phyloP scores from a whole-genome alignment of 169 alveolate species.

The Plasmodium vinckei region DNA sequence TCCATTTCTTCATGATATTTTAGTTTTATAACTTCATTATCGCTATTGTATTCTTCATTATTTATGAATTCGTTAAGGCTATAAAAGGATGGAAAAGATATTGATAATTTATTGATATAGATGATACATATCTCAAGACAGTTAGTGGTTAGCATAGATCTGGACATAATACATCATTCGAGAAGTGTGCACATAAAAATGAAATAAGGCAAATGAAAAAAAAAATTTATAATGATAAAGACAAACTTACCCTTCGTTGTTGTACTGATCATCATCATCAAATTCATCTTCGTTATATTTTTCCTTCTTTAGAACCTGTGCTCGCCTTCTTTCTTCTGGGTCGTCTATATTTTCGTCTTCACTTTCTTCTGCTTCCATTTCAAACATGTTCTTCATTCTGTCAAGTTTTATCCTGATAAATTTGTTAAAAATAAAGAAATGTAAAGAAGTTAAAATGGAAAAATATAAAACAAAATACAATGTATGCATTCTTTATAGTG shows the following conservation, averaged over 20 bases:
- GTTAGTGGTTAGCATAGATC: no score
- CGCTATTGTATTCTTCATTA: conserved; percentile 71
- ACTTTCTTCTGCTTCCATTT: conserved; percentile 75
- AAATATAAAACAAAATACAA: background rate
- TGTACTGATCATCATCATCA: conserved; percentile 55
- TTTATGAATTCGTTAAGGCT: conserved; percentile 65
- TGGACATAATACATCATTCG: no score
- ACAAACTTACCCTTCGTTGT: conserved; percentile 58
- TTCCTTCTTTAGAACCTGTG: conserved; percentile 19
- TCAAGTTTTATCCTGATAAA: conserved; percentile 13
- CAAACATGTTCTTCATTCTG: conserved; percentile 42
- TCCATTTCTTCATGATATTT: conserved; percentile 75
- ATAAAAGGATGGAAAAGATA: background rate
- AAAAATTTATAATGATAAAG: background rate
- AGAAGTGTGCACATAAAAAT: background rate
- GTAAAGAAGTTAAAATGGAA: background rate
- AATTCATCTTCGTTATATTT: conserved; percentile 22
- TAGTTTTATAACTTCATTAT: conserved; percentile 46
- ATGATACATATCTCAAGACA: no score
- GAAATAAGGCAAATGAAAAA: conserved; percentile 2
- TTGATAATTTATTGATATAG: background rate
- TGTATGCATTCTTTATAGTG: background rate
- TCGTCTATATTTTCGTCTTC: conserved; percentile 74
- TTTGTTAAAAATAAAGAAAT: background rate
- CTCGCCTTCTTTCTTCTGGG: conserved; percentile 41